Evolutionary conservation across 2,329 filamentous ascomycete genomes (phyloP), one percentile per base, ranked within the genome.

Genomic region (Aspergillus sp.): DNA sequence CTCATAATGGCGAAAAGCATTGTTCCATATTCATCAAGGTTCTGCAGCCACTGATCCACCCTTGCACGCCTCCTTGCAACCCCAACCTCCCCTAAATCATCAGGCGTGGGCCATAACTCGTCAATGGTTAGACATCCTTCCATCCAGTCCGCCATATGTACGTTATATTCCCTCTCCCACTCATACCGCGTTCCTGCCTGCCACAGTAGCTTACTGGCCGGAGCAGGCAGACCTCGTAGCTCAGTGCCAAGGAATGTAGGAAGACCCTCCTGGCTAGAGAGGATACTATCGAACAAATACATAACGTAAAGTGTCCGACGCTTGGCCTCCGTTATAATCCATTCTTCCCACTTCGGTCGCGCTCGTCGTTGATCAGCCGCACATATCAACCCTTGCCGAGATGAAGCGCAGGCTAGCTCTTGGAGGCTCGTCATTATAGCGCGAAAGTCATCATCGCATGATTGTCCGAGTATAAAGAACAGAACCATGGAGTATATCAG

Each of bases 281-380:
- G 74, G 0, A 83, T 68, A 55, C 79, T 83, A 61, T 85, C 83
- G 44, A 85, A 80, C 8, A 85, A 71, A 56, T 84, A 85, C 78
- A 84, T 82, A 1, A 77, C 75, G 59, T 77, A 85, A 0, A 86
- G 57, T 0, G 81, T 81, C 13, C 84, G 75, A 5, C 83, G 75
- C 59, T 83, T 85, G 0, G 83, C 77, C 59, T 84, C 82, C 0
- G 81, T 77, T 0, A 82, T 68, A 3, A 84, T 78, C 84, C 83
- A 86, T 2, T 75, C 70, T 56, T 83, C 81, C 83, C 83, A 84
- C 10, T 63, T 68, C 0, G 83, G 83, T 2, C 78, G 75, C 0
- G 67, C 55, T 2, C 68, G 68, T 5, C 70, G 62, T 36, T 71
- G 71, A 57, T 84, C 82, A 2, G 77, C 76, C 1, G 64, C 38